phyloP scores from a whole-genome alignment of 208 protist genomes.

The Trypanosoma mega region DNA sequence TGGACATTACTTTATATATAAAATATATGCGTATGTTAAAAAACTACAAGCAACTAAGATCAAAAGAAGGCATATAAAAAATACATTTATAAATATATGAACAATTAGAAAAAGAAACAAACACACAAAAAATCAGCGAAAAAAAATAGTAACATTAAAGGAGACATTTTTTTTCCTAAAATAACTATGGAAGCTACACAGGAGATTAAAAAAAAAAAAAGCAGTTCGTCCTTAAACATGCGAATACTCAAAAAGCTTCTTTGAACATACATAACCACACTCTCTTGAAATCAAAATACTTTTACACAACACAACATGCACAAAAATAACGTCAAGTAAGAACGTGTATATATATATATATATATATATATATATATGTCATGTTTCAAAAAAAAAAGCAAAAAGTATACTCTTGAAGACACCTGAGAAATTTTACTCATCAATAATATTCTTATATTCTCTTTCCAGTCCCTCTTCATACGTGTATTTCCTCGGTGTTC shows the following conservation, averaged over 20 bases:
- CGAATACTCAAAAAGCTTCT: no score
- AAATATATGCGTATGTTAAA: no score
- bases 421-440: constrained; percentile 44
- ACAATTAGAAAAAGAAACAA: constrained; percentile 1
- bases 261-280: no score
- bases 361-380: background rate
- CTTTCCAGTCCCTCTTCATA: constrained; percentile 70
- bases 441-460: constrained; percentile 88
- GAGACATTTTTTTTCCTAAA: background rate
- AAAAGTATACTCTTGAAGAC: no score
- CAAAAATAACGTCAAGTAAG: no score
- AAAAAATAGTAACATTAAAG: constrained; percentile 8
- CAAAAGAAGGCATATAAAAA: constrained; percentile 19
- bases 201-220: no score
- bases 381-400: no score
- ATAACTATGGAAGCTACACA: background rate
- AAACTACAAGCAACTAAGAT: no score
- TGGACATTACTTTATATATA: constrained; percentile 17
- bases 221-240: no score
- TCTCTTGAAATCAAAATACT: no score
- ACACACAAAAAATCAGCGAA: background rate
- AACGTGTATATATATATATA: no score
- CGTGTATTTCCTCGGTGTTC: constrained; percentile 56
- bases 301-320: no score
- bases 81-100: background rate